phyloP scores from a whole-genome alignment of 139 green algal species.

The Medakamo hakoo region DNA sequence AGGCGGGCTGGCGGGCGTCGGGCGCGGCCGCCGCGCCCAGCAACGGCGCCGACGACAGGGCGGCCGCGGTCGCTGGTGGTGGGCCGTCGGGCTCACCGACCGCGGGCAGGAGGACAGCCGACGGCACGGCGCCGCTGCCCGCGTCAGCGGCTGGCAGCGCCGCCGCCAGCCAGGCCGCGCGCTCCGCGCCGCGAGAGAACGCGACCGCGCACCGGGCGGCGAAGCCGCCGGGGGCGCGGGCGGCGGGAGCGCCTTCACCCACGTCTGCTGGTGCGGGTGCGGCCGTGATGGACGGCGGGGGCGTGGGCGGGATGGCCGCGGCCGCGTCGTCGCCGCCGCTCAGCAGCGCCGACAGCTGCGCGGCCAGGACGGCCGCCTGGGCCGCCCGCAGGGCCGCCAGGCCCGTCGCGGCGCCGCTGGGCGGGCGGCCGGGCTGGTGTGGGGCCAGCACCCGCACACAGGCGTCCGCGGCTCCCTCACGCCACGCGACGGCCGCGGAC shows the following conservation, averaged over 20 bases:
- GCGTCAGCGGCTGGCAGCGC: background rate
- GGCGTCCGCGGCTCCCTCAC: background rate
- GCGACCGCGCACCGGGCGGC: background rate
- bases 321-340: background rate
- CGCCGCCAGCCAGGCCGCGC: background rate
- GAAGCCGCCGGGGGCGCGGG: too few relatives aligned
- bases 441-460: background rate
- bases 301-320: background rate
- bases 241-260: too few relatives aligned
- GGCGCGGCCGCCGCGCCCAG: background rate
- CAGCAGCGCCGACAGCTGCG: too few relatives aligned
- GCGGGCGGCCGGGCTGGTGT: too few relatives aligned
- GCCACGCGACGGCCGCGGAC: background rate
- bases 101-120: too few relatives aligned
- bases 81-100: too few relatives aligned
- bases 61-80: background rate
- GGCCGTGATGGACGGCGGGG: background rate
- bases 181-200: background rate
- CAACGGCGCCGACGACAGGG: background rate
- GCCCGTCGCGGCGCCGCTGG: too few relatives aligned
- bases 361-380: background rate
- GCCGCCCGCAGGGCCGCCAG: background rate
- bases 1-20: background rate
- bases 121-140: background rate
- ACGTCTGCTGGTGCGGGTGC: too few relatives aligned